Evolutionary conservation across 805 yeast genomes (phyloP), one percentile per base, ranked within the genome.

Genomic region (Alloascoidea africana): DNA sequence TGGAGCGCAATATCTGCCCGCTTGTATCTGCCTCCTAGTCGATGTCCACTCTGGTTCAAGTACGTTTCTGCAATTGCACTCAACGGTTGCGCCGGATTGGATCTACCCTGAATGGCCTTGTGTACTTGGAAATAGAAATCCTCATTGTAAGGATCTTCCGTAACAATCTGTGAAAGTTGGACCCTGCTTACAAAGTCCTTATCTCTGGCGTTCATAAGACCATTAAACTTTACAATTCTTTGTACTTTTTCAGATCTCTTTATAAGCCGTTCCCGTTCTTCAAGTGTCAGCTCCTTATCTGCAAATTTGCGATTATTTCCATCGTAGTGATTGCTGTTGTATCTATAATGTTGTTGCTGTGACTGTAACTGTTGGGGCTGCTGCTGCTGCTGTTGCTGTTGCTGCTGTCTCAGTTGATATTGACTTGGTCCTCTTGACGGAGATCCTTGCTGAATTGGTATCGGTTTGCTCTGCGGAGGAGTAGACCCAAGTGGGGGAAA

Each of bases 161-260:
- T 82, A 36, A 91, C 96, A 58, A 91, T 81, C 56, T 87, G 96
- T 36, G 95, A 85, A 44, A 91, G 68, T 59, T 91, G 98, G 53
- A 87, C 78, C 54, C 96, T 72, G 34, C 96, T 85, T 36, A 91
- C 89, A 53, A 83, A 86, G 59, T 89, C 96, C 61, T 87, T 87
- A 57, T 91, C 98, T 62, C 89, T 82, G 41, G 95, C 94, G 50
- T 86, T 84, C 98, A 91, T 91, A 44, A 91, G 73, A 44, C 96
- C 96, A 18, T 91, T 81, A 61, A 78, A 84, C 51, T 73, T 76
- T 52, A 81, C 67, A 49, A 85, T 82, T 44, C 79, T 68, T 35
- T 75, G 68, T 37, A 80, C 86, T 54, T 82, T 80, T 42, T 76
- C 77, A 45, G 77, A 84, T 61, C 91, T 76, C 36, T 62, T 63